These are phyloP conservation scores for Lepraria neglecta DNA, from an alignment of 495 filamentous ascomycete genomes.

Conservation along the genomic window DNA sequence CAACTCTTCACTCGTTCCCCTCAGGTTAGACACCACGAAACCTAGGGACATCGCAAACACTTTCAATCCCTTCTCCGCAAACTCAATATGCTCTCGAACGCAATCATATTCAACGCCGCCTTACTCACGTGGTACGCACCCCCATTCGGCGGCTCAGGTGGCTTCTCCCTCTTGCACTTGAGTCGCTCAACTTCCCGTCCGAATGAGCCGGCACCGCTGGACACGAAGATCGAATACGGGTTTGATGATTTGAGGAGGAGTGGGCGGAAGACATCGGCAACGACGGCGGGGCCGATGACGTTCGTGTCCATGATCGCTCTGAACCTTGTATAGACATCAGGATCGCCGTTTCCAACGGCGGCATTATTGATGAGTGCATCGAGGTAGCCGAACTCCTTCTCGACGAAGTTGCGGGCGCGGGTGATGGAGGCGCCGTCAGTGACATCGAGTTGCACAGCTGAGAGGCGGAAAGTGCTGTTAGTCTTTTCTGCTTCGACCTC, in stretches of 20 bases:
- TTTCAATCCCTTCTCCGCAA: slow-evolving; percentile 26
- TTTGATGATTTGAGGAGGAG: slow-evolving; percentile 31
- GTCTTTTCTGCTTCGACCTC: slow-evolving; percentile 28
- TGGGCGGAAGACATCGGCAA: slow-evolving; percentile 30
- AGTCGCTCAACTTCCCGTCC: neutral
- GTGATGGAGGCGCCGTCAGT: slow-evolving; percentile 27
- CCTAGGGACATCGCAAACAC: slow-evolving; percentile 28
- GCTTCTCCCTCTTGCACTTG: neutral
- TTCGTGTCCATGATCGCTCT: slow-evolving; percentile 26
- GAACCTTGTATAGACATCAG: slow-evolving; percentile 11
- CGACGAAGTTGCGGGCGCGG: slow-evolving; percentile 27
- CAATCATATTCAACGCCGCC: slow-evolving; percentile 6
- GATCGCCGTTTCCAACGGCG: slow-evolving; percentile 17
- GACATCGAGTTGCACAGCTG: slow-evolving; percentile 33
- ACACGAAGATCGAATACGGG: slow-evolving; percentile 32
- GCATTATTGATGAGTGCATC: slow-evolving; percentile 34
- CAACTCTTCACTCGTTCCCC: slow-evolving; percentile 32
- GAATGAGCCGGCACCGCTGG: slow-evolving; percentile 21
- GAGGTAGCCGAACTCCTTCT: slow-evolving; percentile 30
- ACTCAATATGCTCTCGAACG: slow-evolving; percentile 12
- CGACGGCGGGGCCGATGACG: slow-evolving; percentile 31
- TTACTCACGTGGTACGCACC: slow-evolving; percentile 4
- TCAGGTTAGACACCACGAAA: slow-evolving; percentile 36
- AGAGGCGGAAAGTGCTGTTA: slow-evolving; percentile 15
- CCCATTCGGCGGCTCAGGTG: slow-evolving; percentile 3